phyloP scores from a whole-genome alignment of 2,329 filamentous ascomycete species.

The Pyricularia sp. region DNA sequence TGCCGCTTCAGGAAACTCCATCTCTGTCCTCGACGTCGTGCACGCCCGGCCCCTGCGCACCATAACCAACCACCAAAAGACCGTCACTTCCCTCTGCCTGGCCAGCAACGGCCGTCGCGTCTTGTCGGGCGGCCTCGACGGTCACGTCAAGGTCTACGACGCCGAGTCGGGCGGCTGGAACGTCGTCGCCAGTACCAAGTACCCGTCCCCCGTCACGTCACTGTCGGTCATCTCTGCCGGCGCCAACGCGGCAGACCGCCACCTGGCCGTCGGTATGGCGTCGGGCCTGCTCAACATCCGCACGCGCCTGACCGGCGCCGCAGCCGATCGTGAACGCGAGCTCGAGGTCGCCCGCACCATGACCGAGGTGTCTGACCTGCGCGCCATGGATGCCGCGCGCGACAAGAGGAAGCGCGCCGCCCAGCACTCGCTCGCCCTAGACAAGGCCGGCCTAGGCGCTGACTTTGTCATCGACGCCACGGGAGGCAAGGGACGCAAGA shows the following conservation, averaged over 20 bases:
- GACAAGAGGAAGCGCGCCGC: conserved; percentile 56
- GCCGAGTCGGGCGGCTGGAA: conserved; percentile 84
- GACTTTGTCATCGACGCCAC: conserved; percentile 70
- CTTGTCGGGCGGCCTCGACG: conserved; percentile 82
- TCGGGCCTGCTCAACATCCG: conserved; percentile 61
- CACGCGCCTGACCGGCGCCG: conserved; percentile 56
- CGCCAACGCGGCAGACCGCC: conserved; percentile 69
- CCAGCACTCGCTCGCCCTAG: conserved; percentile 46
- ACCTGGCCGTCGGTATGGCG: conserved; percentile 90
- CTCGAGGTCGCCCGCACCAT: conserved; percentile 55
- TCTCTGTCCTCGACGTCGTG: conserved; percentile 87
- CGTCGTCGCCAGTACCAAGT: conserved; percentile 90
- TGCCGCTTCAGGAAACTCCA: conserved; percentile 74
- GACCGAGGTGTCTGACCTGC: conserved; percentile 65
- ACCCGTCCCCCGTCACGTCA: conserved; percentile 81
- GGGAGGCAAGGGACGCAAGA: conserved; percentile 20
- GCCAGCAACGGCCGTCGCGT: conserved; percentile 74
- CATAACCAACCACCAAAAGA: conserved; percentile 94
- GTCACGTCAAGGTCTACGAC: conserved; percentile 85
- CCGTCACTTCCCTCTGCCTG: conserved; percentile 77
- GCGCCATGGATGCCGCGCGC: conserved; percentile 64
- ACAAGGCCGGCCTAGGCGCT: conserved; percentile 74
- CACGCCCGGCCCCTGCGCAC: conserved; percentile 80
- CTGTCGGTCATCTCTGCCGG: conserved; percentile 66
- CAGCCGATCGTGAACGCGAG: conserved; percentile 72